Conservation (phyloP, 441 rosid species). For the Euphorbia celastroides region DNA sequence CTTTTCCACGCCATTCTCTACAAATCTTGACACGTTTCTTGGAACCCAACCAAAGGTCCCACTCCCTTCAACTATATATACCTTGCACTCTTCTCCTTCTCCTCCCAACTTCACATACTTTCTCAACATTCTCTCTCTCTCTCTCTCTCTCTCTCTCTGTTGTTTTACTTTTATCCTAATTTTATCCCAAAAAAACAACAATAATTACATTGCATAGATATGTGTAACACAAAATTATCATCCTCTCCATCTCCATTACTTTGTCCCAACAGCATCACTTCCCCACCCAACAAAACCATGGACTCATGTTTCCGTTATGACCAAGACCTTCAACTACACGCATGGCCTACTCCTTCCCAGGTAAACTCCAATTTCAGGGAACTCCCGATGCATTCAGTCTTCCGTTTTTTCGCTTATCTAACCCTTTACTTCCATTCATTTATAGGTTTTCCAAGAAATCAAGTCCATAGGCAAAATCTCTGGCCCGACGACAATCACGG, state of each 20-base stretch:
- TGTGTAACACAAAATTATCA: constrained; percentile 61
- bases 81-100: constrained; percentile 2
- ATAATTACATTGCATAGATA: constrained; percentile 14
- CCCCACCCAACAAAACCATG: constrained; percentile 31
- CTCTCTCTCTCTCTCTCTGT: background rate
- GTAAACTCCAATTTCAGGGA: too few relatives aligned
- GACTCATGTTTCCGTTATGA: constrained; percentile 29
- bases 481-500: constrained; percentile 75
- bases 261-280: constrained; percentile 26
- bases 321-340: constrained; percentile 35
- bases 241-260: constrained; percentile 48
- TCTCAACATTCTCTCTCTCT: too few relatives aligned
- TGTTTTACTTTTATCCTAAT: background rate
- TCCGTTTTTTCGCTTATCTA: constrained; percentile 4
- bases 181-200: constrained; percentile 7
- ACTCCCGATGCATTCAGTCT: too few relatives aligned
- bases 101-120: constrained; percentile 1
- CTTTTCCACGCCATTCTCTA: constrained; percentile 7
- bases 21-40: constrained; percentile 21
- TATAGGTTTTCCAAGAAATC: constrained; percentile 71
- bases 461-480: constrained; percentile 86
- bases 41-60: constrained; percentile 22
- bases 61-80: constrained; percentile 32
- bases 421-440: constrained; percentile 5
- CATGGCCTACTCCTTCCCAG: constrained; percentile 85